These are phyloP conservation scores for Lipomyces kockii DNA, from an alignment of 805 yeast species.

Conservation along the genomic window DNA sequence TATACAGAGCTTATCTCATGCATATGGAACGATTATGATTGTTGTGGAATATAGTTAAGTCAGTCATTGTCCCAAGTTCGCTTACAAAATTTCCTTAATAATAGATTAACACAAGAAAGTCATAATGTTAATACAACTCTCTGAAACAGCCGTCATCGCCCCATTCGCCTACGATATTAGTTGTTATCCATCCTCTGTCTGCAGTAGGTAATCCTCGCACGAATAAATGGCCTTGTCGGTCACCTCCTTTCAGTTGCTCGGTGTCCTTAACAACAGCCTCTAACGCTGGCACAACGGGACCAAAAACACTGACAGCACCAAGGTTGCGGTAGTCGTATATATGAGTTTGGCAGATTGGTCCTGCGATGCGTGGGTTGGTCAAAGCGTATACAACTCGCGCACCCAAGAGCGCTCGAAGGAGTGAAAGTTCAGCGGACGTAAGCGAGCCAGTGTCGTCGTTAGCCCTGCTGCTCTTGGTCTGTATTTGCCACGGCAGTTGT, in stretches of 20 bases:
- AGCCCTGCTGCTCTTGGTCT: neutral
- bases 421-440: slow-evolving; percentile 38
- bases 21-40: neutral
- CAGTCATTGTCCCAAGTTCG: neutral
- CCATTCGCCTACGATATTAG: slow-evolving; percentile 39
- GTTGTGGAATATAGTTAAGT: neutral
- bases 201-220: slow-evolving; percentile 40
- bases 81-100: neutral
- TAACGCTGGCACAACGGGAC: slow-evolving; percentile 42
- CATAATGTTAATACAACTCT: slow-evolving; percentile 8
- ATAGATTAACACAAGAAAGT: neutral
- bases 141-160: slow-evolving; percentile 43
- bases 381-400: slow-evolving; percentile 45
- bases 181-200: slow-evolving; percentile 39
- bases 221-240: slow-evolving; percentile 38
- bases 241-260: slow-evolving; percentile 35
- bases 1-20: neutral
- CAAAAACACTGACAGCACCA: slow-evolving; percentile 35
- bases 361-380: slow-evolving; percentile 39
- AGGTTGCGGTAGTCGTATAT: slow-evolving; percentile 42
- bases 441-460: slow-evolving; percentile 22
- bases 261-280: slow-evolving; percentile 41
- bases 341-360: slow-evolving; percentile 47
- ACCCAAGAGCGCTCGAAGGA: slow-evolving; percentile 45
- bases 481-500: slow-evolving; percentile 12